Conservation (phyloP, 306 rosid genomes). For the Trifolium dubium region DNA sequence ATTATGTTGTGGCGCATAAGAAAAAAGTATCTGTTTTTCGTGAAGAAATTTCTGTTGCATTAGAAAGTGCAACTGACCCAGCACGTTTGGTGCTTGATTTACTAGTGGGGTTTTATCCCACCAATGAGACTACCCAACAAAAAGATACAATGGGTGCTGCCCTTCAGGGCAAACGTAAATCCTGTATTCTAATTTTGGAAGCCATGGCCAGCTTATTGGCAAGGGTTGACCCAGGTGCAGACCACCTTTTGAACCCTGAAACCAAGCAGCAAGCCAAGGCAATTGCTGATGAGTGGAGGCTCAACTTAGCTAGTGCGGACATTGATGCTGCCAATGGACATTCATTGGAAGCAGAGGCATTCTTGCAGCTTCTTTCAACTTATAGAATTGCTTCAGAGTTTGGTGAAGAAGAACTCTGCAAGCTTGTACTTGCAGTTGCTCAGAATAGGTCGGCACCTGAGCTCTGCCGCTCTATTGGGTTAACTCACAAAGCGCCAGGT, state of each 20-base stretch:
- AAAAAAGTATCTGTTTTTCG: slow-evolving; percentile 50
- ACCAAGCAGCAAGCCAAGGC: slow-evolving; percentile 90
- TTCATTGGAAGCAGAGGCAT: slow-evolving; percentile 91
- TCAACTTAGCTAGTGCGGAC: slow-evolving; percentile 70
- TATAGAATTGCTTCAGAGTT: slow-evolving; percentile 87
- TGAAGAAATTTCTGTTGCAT: slow-evolving; percentile 75
- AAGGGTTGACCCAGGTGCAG: slow-evolving; percentile 77
- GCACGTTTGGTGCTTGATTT: slow-evolving; percentile 80
- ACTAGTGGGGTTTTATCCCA: slow-evolving; percentile 83
- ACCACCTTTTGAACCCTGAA: slow-evolving; percentile 76
- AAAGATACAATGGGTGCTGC: slow-evolving; percentile 64
- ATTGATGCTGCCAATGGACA: slow-evolving; percentile 86
- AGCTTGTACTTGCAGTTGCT: slow-evolving; percentile 83
- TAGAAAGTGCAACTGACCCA: slow-evolving; percentile 67
- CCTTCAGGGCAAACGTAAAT: slow-evolving; percentile 75
- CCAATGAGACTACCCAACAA: slow-evolving; percentile 58
- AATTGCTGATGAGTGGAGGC: slow-evolving; percentile 91
- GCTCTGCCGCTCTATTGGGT: slow-evolving; percentile 89
- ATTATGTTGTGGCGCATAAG: slow-evolving; percentile 58
- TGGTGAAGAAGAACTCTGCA: slow-evolving; percentile 89
- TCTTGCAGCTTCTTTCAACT: slow-evolving; percentile 78
- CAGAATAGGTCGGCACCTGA: slow-evolving; percentile 82
- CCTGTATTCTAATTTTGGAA: slow-evolving; percentile 66
- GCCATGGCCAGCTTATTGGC: slow-evolving; percentile 73
- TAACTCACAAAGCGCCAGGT: slow-evolving; percentile 91